phyloP scores from a whole-genome alignment of 495 filamentous ascomycete genomes.

The Trichoderma gamsii region DNA sequence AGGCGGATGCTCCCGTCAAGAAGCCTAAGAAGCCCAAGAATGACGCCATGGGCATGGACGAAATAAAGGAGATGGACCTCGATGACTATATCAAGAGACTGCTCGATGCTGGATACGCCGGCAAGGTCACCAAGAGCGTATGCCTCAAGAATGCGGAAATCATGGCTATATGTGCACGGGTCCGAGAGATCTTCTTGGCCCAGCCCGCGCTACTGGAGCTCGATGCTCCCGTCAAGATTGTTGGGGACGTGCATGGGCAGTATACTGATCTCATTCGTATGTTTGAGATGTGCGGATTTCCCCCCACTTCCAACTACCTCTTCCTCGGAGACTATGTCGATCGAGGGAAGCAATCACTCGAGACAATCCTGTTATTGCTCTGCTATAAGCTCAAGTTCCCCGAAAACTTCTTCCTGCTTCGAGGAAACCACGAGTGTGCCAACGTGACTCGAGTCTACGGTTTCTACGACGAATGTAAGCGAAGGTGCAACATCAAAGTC shows the following conservation, averaged over 20 bases:
- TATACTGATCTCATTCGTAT: slow-evolving; percentile 95
- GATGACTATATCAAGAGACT: slow-evolving; percentile 97
- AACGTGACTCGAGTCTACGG: slow-evolving; percentile 98
- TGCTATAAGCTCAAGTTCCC: slow-evolving; percentile 99
- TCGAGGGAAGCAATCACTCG: slow-evolving; percentile 91
- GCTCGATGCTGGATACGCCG: slow-evolving; percentile 88
- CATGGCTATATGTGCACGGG: slow-evolving; percentile 79
- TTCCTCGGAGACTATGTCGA: slow-evolving; percentile 99
- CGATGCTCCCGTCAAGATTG: slow-evolving; percentile 95
- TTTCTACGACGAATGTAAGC: slow-evolving; percentile 99
- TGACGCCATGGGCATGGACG: slow-evolving; percentile 55
- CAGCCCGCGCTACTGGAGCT: slow-evolving; percentile 91
- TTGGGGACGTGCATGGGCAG: slow-evolving; percentile 96
- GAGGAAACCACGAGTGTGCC: slow-evolving; percentile 97
- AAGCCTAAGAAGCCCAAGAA: slow-evolving; percentile 35
- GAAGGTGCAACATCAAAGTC: slow-evolving; percentile 93
- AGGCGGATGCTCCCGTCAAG: slow-evolving; percentile 50
- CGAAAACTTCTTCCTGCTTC: slow-evolving; percentile 96
- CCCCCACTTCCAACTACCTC: slow-evolving; percentile 86
- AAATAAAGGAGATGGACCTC: slow-evolving; percentile 83
- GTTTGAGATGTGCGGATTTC: slow-evolving; percentile 99
- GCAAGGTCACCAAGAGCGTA: slow-evolving; percentile 94
- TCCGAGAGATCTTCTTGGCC: slow-evolving; percentile 79
- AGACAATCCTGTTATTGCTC: slow-evolving; percentile 90
- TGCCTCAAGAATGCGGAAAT: slow-evolving; percentile 98